A percentile compares a stretch with the other conserved stretches of the same genome.
phyloP scores from a whole-genome alignment of 352 stramenopile genomes.

The Pythium angustatum region DNA sequence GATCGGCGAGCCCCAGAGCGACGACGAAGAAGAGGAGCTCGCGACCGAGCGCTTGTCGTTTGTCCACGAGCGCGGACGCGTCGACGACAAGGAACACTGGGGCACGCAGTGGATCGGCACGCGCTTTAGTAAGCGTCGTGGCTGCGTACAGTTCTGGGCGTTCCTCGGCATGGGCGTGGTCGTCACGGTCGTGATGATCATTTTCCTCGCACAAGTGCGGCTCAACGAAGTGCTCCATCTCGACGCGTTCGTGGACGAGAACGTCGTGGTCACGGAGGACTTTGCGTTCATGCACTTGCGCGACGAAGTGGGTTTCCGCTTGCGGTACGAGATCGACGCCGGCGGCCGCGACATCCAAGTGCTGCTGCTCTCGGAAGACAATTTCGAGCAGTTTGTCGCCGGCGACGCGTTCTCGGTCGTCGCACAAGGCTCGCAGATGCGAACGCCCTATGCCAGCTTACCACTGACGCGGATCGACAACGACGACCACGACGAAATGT shows the following conservation, averaged over 20 bases:
- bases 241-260: constrained; percentile 53
- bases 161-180: constrained; percentile 40
- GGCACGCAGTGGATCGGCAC: constrained; percentile 58
- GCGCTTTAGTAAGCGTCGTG: constrained; percentile 36
- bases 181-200: constrained; percentile 32
- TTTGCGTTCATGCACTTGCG: constrained; percentile 62
- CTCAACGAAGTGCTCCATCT: constrained; percentile 68
- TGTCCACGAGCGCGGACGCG: constrained; percentile 37
- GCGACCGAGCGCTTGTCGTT: constrained; percentile 32
- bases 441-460: constrained; percentile 51
- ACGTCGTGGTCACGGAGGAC: constrained; percentile 53
- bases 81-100: constrained; percentile 39
- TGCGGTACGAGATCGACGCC: constrained; percentile 47
- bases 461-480: constrained; percentile 51
- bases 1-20: constrained; percentile 66
- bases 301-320: constrained; percentile 59
- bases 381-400: constrained; percentile 51
- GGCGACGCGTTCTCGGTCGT: constrained; percentile 51
- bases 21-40: constrained; percentile 27
- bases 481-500: constrained; percentile 51
- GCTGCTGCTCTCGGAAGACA: constrained; percentile 51
- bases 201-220: constrained; percentile 34
- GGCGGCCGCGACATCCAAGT: constrained; percentile 47
- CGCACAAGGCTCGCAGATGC: constrained; percentile 34
- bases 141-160: constrained; percentile 42